Percentiles rank a stretch among this genome's conserved stretches.
Conservation (phyloP, 2,329 filamentous ascomycete species). For the Penicillium sp. region DNA sequence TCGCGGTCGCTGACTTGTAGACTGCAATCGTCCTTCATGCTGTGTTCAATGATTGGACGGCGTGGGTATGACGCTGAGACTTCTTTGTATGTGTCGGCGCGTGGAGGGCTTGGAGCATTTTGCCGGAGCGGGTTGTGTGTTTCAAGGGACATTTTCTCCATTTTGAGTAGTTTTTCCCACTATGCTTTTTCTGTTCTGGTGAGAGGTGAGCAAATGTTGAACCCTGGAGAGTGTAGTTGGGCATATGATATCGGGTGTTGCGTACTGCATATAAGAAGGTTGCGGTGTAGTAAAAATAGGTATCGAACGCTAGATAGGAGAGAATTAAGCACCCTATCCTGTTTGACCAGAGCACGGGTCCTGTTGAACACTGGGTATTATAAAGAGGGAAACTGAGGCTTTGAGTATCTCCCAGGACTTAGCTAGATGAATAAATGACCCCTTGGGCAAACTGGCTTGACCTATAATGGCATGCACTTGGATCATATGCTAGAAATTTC, state of each 20-base stretch:
- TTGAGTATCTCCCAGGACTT: neutral
- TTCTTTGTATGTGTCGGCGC: slow-evolving; percentile 6
- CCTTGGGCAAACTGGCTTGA: neutral
- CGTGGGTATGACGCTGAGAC: neutral
- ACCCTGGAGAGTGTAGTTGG: neutral
- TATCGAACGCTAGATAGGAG: neutral
- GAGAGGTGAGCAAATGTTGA: neutral
- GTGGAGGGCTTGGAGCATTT: neutral
- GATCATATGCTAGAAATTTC: slow-evolving; percentile 3
- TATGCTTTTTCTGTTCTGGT: neutral
- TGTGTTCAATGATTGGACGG: neutral
- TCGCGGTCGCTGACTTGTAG: slow-evolving; percentile 4
- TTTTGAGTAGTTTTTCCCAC: neutral
- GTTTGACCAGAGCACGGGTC: neutral
- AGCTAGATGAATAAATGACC: neutral
- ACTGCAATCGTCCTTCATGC: neutral
- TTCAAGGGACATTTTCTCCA: neutral
- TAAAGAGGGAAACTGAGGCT: neutral
- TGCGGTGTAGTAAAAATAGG: neutral
- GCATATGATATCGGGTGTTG: neutral
- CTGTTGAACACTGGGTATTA: neutral
- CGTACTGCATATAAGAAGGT: neutral
- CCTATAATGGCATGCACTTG: neutral
- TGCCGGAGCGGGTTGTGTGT: neutral
- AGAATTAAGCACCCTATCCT: neutral